Conservation (phyloP, 73 alveolate genomes). For the Effrenium voratum region DNA sequence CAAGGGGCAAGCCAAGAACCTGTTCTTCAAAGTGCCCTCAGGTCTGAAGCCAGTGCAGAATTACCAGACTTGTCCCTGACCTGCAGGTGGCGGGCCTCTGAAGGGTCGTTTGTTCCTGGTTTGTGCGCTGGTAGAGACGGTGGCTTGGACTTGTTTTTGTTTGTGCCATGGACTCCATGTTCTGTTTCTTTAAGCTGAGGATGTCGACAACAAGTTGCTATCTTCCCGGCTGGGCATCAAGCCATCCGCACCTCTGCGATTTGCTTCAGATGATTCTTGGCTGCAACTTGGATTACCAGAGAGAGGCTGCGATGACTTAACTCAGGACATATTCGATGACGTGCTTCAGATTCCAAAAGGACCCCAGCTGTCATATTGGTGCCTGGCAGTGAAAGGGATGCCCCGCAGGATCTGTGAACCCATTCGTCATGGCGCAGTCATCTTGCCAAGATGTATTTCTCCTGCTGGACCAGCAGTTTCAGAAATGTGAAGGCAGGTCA, state of each 20-base stretch:
- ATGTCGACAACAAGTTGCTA: slow-evolving; percentile 85
- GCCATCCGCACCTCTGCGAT: slow-evolving; percentile 72
- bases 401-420: slow-evolving; percentile 64
- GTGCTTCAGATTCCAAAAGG: slow-evolving; percentile 90
- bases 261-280: slow-evolving; percentile 65
- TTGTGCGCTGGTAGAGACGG: slow-evolving; percentile 85
- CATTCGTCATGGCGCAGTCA: slow-evolving; percentile 79
- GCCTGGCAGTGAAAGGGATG: not conserved
- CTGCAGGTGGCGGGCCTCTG: slow-evolving; percentile 66
- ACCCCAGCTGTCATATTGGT: not conserved
- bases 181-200: not conserved
- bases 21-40: slow-evolving; percentile 93
- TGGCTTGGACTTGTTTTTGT: slow-evolving; percentile 7
- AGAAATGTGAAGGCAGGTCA: slow-evolving; percentile 43
- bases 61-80: not conserved
- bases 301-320: not conserved
- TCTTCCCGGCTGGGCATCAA: slow-evolving; percentile 85
- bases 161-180: not conserved
- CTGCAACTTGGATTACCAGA: not conserved
- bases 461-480: slow-evolving; percentile 71
- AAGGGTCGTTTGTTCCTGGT: slow-evolving; percentile 71
- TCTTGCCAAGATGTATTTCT: slow-evolving; percentile 79
- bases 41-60: not conserved
- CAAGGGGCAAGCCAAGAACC: slow-evolving; percentile 90
- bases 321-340: slow-evolving; percentile 69